Base-by-base conservation (phyloP, 805 yeast species). In the Candida coleopterorum region DNA sequence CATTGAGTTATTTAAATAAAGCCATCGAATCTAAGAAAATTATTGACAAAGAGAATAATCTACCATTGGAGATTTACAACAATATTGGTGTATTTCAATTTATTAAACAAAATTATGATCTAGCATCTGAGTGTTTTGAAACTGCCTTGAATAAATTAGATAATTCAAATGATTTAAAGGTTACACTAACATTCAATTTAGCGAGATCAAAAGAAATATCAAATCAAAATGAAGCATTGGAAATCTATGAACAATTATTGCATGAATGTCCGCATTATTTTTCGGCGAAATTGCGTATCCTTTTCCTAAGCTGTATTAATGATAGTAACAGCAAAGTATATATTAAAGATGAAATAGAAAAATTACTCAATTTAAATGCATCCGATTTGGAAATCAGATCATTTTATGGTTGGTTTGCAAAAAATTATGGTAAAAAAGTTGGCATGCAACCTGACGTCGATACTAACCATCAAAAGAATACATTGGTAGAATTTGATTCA, bases 331-430 rank as follows among this genome's bases (percentile, higher is more conserved):
- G 57, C 9, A 69, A 73, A 35, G 66, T 67, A 18, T 69, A 70
- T 18, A 64, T 81, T 6, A 75, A 71, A 32, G 54, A 68, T 4
- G 81, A 79, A 42, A 64, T 86, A 41, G 69, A 74, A 28, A 51
- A 63, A 3, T 61, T 93, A 4, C 58, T 90, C 34, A 58, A 62
- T 3, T 58, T 68, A 10, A 68, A 76, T 42, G 71, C 77, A 1
- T 74, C 77, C 8, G 76, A 86, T 51, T 62, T 87, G 42, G 96
- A 89, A 55, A 79, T 86, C 2, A 79, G 98, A 43, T 83, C 97
- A 0, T 84, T 93, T 48, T 86, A 84, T 56, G 93, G 95, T 22
- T 93, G 97, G 97, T 86, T 77, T 52, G 64, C 88, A 47, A 72
- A 74, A 41, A 76, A 74, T 41, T 72, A 72, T 52, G 79, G 82